Conservation (phyloP, 2,329 filamentous ascomycete species). For the Amylocarpus encephaloides region DNA sequence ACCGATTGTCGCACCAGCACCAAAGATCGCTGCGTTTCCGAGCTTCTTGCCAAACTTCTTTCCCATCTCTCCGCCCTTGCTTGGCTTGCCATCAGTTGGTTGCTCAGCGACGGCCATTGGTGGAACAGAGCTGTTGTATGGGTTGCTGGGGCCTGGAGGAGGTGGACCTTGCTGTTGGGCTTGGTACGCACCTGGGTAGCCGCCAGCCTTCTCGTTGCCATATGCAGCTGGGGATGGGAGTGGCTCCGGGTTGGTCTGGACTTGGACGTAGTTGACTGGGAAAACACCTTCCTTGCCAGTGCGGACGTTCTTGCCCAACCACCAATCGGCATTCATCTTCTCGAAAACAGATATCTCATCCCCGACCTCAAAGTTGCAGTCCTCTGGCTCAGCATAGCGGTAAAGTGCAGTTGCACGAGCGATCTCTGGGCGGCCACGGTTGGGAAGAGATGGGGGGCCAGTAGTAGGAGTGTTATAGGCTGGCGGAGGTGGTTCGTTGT, state of each 20-base stretch:
- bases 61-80: conserved; percentile 56
- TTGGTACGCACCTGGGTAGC: conserved; percentile 22
- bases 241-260: conserved; percentile 44
- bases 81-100: conserved; percentile 36
- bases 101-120: conserved; percentile 64
- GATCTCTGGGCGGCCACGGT: conserved; percentile 44
- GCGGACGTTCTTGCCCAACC: conserved; percentile 80
- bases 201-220: conserved; percentile 25
- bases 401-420: conserved; percentile 77
- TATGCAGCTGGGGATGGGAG: conserved; percentile 32
- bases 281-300: conserved; percentile 88
- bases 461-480: conserved; percentile 15
- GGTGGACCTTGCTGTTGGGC: conserved; percentile 22
- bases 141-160: conserved; percentile 47
- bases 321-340: conserved; percentile 97
- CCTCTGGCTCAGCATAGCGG: conserved; percentile 72
- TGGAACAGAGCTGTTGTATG: conserved; percentile 65
- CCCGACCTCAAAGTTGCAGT: conserved; percentile 73
- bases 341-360: conserved; percentile 76
- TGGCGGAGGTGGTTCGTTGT: conserved; percentile 18
- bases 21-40: conserved; percentile 78
- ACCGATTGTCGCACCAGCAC: conserved; percentile 86
- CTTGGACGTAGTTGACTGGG: conserved; percentile 80
- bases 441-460: conserved; percentile 37
- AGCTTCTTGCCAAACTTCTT: conserved; percentile 98